Percentiles rank a stretch among this genome's conserved stretches.
phyloP scores from a whole-genome alignment of 1,284 basidiomycete genomes.

The Sporisorium exsertum region DNA sequence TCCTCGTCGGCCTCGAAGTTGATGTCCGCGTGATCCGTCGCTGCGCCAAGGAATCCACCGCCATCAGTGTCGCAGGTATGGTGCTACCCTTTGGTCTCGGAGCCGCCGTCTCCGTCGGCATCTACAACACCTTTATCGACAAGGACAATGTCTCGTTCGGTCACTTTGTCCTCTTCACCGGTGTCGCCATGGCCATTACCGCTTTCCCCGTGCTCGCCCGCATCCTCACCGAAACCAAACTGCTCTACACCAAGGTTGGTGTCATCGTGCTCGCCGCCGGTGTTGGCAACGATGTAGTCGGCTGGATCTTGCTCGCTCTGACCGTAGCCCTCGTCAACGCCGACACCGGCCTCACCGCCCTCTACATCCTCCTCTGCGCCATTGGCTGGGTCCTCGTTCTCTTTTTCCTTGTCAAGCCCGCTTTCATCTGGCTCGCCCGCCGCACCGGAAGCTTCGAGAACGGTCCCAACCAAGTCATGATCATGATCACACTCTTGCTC shows the following conservation, averaged over 20 bases:
- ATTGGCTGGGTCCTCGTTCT: conserved; percentile 85
- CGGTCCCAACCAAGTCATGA: conserved; percentile 80
- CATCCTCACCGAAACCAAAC: conserved; percentile 72
- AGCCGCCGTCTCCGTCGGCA: conserved; percentile 80
- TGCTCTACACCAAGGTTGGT: conserved; percentile 92
- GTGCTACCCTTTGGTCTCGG: conserved; percentile 86
- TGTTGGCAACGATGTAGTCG: conserved; percentile 87
- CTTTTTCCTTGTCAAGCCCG: conserved; percentile 78
- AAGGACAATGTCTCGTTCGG: conserved; percentile 75
- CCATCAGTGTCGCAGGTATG: conserved; percentile 77
- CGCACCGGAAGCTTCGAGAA: conserved; percentile 83
- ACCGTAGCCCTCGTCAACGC: conserved; percentile 91
- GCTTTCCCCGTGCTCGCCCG: conserved; percentile 87
- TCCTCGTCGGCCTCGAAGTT: conserved; percentile 91
- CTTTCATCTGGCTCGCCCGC: conserved; percentile 79
- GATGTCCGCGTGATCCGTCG: conserved; percentile 80
- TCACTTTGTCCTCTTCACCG: conserved; percentile 92
- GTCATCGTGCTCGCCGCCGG: conserved; percentile 90
- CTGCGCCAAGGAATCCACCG: conserved; percentile 56
- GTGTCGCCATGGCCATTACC: conserved; percentile 90
- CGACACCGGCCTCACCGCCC: conserved; percentile 77
- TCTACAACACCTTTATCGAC: conserved; percentile 85
- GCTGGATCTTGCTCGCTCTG: conserved; percentile 78
- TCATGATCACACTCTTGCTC: conserved; percentile 80
- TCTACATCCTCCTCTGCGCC: conserved; percentile 84